A percentile compares a stretch with the other conserved stretches of the same genome.
Conservation (phyloP, 495 filamentous ascomycete species). For the Poronia punctata region DNA sequence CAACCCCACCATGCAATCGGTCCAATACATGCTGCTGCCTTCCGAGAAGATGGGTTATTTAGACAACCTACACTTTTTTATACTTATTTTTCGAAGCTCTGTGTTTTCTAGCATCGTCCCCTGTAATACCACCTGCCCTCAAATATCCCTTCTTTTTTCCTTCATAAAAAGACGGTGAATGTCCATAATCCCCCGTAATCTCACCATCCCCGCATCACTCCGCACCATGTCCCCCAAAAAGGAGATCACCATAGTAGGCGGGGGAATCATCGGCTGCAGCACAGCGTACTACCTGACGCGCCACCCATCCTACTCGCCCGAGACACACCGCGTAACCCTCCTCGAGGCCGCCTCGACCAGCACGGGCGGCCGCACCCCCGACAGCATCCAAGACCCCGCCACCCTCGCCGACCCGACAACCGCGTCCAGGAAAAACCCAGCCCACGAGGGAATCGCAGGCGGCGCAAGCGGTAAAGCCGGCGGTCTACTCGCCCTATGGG, state of each 20-base stretch:
- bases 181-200: too few species aligned
- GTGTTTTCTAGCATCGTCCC: too few species aligned
- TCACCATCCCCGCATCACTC: too few species aligned
- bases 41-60: too few species aligned
- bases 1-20: too few species aligned
- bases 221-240: constrained; percentile 20
- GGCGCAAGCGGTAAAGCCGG: constrained; percentile 89
- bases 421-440: constrained; percentile 26
- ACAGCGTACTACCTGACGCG: constrained; percentile 80
- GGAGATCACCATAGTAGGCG: constrained; percentile 48
- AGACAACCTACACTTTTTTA: too few species aligned
- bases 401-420: constrained; percentile 22
- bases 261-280: constrained; percentile 82
- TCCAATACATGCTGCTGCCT: too few species aligned
- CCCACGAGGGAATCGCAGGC: constrained; percentile 57
- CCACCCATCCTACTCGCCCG: constrained; percentile 66
- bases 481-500: constrained; percentile 77
- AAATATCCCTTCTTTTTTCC: too few species aligned
- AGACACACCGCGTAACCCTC: constrained; percentile 65
- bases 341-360: constrained; percentile 62
- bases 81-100: too few species aligned
- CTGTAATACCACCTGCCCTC: too few species aligned
- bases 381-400: constrained; percentile 23
- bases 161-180: too few species aligned
- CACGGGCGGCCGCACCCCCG: constrained; percentile 26